Evolutionary conservation across 768 basidiomycete species (phyloP).

Genomic region (Exidia glandulosa): DNA sequence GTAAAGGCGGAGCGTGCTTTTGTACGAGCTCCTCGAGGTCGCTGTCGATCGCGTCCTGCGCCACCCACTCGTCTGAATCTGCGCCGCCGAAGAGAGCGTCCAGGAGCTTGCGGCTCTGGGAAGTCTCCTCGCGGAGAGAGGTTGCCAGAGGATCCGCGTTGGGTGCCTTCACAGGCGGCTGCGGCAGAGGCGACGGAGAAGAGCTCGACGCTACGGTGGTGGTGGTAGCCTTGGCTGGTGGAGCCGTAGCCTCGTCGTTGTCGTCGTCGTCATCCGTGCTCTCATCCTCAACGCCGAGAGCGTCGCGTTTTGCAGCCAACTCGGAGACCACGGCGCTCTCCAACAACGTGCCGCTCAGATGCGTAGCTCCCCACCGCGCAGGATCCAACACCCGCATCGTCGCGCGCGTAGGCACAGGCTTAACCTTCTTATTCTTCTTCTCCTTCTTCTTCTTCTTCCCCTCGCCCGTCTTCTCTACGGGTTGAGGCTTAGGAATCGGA

Average conservation of each 20-base stretch:
- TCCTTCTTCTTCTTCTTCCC: conserved; percentile 6
- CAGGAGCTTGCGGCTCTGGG: not conserved
- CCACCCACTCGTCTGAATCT: not conserved
- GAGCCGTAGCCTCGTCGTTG: too few species aligned
- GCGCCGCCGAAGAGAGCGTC: not conserved
- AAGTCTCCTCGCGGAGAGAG: not conserved
- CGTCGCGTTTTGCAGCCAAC: too few species aligned
- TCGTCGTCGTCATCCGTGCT: too few species aligned
- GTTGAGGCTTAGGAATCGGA: conserved; percentile 35
- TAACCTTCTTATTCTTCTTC: conserved; percentile 29
- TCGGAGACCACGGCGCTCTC: conserved; percentile 21
- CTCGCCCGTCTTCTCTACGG: not conserved
- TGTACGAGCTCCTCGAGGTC: not conserved
- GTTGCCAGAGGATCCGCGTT: not conserved
- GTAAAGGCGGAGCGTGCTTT: not conserved
- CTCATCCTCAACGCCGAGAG: too few species aligned
- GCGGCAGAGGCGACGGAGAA: too few species aligned
- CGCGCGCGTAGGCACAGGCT: conserved; percentile 43
- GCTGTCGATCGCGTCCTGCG: not conserved
- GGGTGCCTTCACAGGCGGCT: too few species aligned
- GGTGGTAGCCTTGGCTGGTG: too few species aligned
- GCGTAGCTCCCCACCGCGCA: conserved; percentile 54
- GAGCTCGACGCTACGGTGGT: too few species aligned
- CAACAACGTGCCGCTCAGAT: conserved; percentile 60
- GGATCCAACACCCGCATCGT: conserved; percentile 61